Conservation (phyloP, 169 alveolate species). For the Cryptosporidium muris region DNA sequence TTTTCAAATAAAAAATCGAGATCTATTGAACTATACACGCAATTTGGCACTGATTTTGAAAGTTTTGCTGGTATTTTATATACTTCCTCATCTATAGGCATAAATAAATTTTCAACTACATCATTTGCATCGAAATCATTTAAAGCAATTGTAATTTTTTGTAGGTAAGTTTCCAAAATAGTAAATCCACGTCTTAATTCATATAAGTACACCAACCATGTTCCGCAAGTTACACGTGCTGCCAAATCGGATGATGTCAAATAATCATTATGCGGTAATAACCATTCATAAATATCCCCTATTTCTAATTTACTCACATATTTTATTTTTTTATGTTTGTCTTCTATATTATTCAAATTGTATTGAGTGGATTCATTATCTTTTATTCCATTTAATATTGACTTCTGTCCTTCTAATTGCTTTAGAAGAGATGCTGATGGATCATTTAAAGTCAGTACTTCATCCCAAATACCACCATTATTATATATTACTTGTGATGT, state of each 20-base stretch:
- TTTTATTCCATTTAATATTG: conserved; percentile 2
- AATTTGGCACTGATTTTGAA: conserved; percentile 35
- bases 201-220: conserved; percentile 88
- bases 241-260: conserved; percentile 80
- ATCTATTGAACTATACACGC: conserved; percentile 51
- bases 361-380: too few species aligned
- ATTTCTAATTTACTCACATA: conserved; percentile 15
- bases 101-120: conserved; percentile 32
- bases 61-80: conserved; percentile 62
- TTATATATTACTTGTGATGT: conserved; percentile 58
- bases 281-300: not conserved
- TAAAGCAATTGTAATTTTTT: conserved; percentile 44
- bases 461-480: conserved; percentile 87
- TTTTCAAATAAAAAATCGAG: conserved; percentile 58
- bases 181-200: conserved; percentile 81
- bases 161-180: conserved; percentile 59
- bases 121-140: conserved; percentile 27
- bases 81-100: conserved; percentile 42
- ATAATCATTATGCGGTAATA: conserved; percentile 53
- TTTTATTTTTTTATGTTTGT: not conserved
- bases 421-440: conserved; percentile 74
- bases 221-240: conserved; percentile 86
- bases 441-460: conserved; percentile 80
- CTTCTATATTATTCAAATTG: too few species aligned
- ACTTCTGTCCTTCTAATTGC: conserved; percentile 35